A percentile compares a stretch with the other conserved stretches of the same genome.
phyloP scores from a whole-genome alignment of 805 yeast species.

The Yarrowia hollandica region DNA sequence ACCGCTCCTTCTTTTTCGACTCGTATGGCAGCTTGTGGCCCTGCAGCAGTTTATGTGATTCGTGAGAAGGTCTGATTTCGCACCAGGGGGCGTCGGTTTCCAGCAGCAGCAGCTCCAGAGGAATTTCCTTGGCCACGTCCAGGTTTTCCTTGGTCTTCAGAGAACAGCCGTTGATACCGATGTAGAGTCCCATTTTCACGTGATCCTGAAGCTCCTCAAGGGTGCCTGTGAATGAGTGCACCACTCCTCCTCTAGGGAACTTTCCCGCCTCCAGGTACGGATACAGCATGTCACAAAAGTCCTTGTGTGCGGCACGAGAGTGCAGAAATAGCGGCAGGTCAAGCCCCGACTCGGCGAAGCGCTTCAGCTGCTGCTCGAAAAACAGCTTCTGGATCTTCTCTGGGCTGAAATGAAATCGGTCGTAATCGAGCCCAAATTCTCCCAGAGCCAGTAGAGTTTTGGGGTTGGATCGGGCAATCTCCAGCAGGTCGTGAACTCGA shows the following conservation, averaged over 20 bases:
- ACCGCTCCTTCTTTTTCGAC: constrained; percentile 64
- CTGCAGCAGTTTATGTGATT: constrained; percentile 56
- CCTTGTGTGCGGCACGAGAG: constrained; percentile 82
- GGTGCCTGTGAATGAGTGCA: constrained; percentile 93
- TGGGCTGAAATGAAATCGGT: constrained; percentile 75
- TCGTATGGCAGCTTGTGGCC: constrained; percentile 51
- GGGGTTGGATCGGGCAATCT: constrained; percentile 46
- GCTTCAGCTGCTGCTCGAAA: constrained; percentile 72
- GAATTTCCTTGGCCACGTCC: constrained; percentile 64
- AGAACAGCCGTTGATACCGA: constrained; percentile 94
- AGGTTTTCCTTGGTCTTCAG: constrained; percentile 74
- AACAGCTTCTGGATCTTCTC: constrained; percentile 63
- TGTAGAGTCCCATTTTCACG: constrained; percentile 59
- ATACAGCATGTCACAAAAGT: constrained; percentile 62
- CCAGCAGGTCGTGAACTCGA: constrained; percentile 52
- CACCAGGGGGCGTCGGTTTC: constrained; percentile 99
- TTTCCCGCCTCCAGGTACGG: constrained; percentile 54
- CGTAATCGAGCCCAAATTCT: constrained; percentile 94
- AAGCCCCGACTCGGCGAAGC: constrained; percentile 53
- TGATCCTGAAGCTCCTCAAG: constrained; percentile 59
- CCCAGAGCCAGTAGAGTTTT: constrained; percentile 82
- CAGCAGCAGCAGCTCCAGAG: constrained; percentile 66
- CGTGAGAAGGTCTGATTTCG: constrained; percentile 82
- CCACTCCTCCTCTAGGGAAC: constrained; percentile 65
- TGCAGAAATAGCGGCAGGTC: constrained; percentile 83